Evolutionary conservation across 2,329 filamentous ascomycete species (phyloP).

Genomic region (Venturia pyrina): DNA sequence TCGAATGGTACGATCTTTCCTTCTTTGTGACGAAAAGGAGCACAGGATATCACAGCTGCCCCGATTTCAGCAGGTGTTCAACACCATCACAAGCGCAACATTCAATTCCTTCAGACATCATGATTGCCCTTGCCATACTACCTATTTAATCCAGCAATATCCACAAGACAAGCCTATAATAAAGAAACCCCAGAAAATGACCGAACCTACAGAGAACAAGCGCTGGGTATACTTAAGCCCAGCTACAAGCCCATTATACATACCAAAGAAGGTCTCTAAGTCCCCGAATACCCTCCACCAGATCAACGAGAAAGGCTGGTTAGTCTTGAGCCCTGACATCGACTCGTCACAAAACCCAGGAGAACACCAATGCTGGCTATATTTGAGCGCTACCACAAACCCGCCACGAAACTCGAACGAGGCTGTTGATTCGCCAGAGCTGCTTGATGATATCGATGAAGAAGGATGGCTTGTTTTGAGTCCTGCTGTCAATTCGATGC

Average conservation of each 20-base stretch:
- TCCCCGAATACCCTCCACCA: not conserved
- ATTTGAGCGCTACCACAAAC: not conserved
- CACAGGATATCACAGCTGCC: not conserved
- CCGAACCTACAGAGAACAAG: not conserved
- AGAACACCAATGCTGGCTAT: not conserved
- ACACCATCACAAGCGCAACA: not conserved
- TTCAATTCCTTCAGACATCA: not conserved
- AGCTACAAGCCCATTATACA: not conserved
- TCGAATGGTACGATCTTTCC: not conserved
- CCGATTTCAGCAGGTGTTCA: not conserved
- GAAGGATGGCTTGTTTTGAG: not conserved
- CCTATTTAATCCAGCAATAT: not conserved
- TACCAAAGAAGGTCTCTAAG: not conserved
- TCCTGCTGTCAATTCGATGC: too few species aligned
- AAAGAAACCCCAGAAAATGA: not conserved
- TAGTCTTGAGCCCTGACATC: not conserved
- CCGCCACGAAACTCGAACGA: not conserved
- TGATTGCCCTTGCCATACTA: not conserved
- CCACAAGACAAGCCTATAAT: not conserved
- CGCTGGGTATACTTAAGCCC: not conserved
- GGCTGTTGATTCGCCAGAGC: not conserved
- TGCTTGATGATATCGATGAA: not conserved
- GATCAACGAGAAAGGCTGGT: not conserved
- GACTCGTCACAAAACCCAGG: not conserved
- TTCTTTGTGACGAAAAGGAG: not conserved